Evolutionary conservation across 129 eudicot genomes (phyloP), one percentile per base, ranked within the genome.

Genomic region (Tagetes erecta): DNA sequence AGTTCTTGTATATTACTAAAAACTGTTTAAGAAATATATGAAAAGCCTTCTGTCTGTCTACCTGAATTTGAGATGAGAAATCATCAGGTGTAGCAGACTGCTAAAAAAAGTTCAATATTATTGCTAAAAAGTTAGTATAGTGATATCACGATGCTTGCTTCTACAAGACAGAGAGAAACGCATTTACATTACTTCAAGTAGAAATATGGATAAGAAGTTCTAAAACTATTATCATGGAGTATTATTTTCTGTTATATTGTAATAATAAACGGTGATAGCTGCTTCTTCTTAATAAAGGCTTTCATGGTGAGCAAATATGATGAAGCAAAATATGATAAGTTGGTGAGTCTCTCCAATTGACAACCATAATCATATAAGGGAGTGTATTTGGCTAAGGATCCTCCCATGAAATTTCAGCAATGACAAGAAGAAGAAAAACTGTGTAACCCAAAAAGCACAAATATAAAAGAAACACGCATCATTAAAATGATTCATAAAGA

Each of bases 21-120:
- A 95, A 95, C 63, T 95, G 93, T 88, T 88, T 95, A 50, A 95
- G 96, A 76, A 91, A 95, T 42, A 91, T 82, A 70, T 81, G 78
- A 36, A 90, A 83, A 34, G 87, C 82, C 83, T 72, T 85, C 40
- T 84, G 87, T 79, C 78, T 87, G 70, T 95, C 99, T 74, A 63
- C 96, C 99, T 95, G 88, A 80, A 79, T 27, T 49, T 14, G 2
- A 68, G 47, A 62, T 63, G 63, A 35, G 73, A 30, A 27, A 47
- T 5, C 13, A 49, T 79, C 58, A 66, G 41, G 37, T 35, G 62
- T 20, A 64, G 72, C 56, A 40, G 27, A 20, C 27, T 20, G 27
- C 27, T 20, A 39, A 56, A 71, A 37, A 60, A 13, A 59, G n/a
- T 62, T 70, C 39, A 46, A 70, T 63, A 49, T 34, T 46, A 58